Evolutionary conservation across 208 protist species (phyloP).

Genomic region (Acanthamoeba polyphaga): DNA sequence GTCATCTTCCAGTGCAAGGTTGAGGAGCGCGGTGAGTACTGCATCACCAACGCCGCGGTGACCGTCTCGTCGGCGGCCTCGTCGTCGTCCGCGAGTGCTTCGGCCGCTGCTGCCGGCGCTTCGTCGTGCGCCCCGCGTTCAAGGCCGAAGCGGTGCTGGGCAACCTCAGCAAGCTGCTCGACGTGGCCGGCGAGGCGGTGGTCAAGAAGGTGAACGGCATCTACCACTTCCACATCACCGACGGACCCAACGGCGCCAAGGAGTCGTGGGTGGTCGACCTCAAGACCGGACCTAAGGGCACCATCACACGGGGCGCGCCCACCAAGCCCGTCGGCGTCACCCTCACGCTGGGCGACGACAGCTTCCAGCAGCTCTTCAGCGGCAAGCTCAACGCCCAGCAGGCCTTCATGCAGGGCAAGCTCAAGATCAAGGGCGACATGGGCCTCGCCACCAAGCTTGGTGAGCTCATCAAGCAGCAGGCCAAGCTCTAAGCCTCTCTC

Average conservation of each 20-base stretch:
- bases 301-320: background rate
- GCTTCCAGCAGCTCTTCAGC: background rate
- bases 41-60: slow-evolving; percentile 71
- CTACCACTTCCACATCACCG: slow-evolving; percentile 77
- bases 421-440: slow-evolving; percentile 85
- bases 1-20: slow-evolving; percentile 78
- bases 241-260: background rate
- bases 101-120: background rate
- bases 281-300: slow-evolving; percentile 51
- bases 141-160: slow-evolving; percentile 49
- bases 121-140: background rate
- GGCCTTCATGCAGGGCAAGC: slow-evolving; percentile 79
- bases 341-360: slow-evolving; percentile 76
- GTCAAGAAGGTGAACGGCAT: slow-evolving; percentile 79
- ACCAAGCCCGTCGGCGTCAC: slow-evolving; percentile 70
- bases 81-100: background rate
- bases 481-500: slow-evolving; percentile 78
- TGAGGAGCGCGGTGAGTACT: slow-evolving; percentile 68
- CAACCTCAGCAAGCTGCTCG: background rate
- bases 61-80: slow-evolving; percentile 42
- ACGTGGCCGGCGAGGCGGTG: background rate
- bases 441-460: slow-evolving; percentile 81
- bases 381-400: slow-evolving; percentile 82
- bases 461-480: slow-evolving; percentile 66
- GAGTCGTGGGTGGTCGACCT: slow-evolving; percentile 68